phyloP scores from a whole-genome alignment of 805 yeast genomes.

The Schizosaccharomyces pombe region ASM294v3 CU329670.1:2219501-2220000 shows the following conservation, averaged over 20 bases:
- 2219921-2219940: background rate
- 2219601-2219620: slow-evolving; percentile 50
- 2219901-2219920: background rate
- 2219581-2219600: slow-evolving; percentile 28
- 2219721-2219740: slow-evolving; percentile 25
- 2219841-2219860: slow-evolving; percentile 16
- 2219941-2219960: background rate
- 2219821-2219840: slow-evolving; percentile 26
- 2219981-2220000: background rate
- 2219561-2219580: slow-evolving; percentile 32
- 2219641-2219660: slow-evolving; percentile 45
- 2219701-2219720: slow-evolving; percentile 15
- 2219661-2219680: slow-evolving; percentile 27
- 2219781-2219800: slow-evolving; percentile 23
- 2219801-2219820: slow-evolving; percentile 25
- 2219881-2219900: background rate
- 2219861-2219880: background rate
- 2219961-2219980: background rate
- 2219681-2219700: slow-evolving; percentile 31
- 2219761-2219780: slow-evolving; percentile 34
- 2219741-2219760: slow-evolving; percentile 61
- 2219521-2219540: slow-evolving; percentile 72
- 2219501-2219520: slow-evolving; percentile 83
- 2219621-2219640: slow-evolving; percentile 57
- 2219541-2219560: slow-evolving; percentile 63